These are phyloP conservation scores for Vachellia collinsii DNA, from an alignment of 306 rosid genomes.

Conservation along the genomic window DNA sequence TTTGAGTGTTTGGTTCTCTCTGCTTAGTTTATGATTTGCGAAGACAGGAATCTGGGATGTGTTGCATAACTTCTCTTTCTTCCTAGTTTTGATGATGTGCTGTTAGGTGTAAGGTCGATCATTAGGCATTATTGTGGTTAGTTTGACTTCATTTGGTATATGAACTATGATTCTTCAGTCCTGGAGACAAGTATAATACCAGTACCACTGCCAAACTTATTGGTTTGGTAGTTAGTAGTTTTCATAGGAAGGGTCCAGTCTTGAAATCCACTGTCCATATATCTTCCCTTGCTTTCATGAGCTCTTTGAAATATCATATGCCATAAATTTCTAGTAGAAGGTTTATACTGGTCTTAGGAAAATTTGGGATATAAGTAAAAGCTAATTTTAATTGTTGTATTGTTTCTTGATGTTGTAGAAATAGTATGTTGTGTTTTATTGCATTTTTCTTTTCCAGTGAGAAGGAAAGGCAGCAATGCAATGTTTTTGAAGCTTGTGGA, in stretches of 20 bases:
- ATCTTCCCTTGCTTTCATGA: constrained; percentile 11
- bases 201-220: not conserved
- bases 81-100: not conserved
- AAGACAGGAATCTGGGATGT: not conserved
- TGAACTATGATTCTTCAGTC: not conserved
- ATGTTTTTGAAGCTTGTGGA: constrained; percentile 81
- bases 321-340: not conserved
- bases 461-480: constrained; percentile 79
- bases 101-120: constrained; percentile 21
- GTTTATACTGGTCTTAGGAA: not conserved
- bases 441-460: constrained; percentile 60
- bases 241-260: not conserved
- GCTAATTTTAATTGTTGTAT: not conserved
- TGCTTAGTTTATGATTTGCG: not conserved
- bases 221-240: not conserved
- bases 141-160: not conserved
- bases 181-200: not conserved
- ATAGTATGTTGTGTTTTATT: constrained; percentile 38
- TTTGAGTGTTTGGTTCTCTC: not conserved
- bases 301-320: not conserved
- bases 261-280: not conserved
- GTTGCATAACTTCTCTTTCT: not conserved
- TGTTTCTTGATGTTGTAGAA: constrained; percentile 6
- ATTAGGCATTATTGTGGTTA: constrained; percentile 1
- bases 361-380: not conserved